Conservation (phyloP, 1,284 basidiomycete genomes). For the Omphalotus olearius region DNA sequence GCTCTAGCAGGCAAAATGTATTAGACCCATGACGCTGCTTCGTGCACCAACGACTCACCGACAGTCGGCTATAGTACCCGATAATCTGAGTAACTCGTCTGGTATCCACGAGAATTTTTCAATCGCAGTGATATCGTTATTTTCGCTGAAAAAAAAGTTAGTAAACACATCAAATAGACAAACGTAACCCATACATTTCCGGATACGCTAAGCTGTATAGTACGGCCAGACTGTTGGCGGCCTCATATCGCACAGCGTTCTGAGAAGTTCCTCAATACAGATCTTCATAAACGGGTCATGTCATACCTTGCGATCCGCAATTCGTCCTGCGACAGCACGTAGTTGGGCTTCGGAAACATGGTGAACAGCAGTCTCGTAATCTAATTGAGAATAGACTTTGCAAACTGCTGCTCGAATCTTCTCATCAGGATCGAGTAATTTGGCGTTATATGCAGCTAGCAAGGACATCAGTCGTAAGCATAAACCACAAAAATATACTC, state of each 20-base stretch:
- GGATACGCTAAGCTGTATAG: slow-evolving; percentile 82
- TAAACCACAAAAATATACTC: slow-evolving; percentile 13
- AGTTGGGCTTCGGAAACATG: slow-evolving; percentile 70
- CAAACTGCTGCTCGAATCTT: slow-evolving; percentile 85
- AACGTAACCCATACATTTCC: slow-evolving; percentile 70
- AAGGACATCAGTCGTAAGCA: slow-evolving; percentile 6
- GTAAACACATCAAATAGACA: neutral
- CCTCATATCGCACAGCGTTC: slow-evolving; percentile 78
- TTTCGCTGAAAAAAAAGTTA: slow-evolving; percentile 54
- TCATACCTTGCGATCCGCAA: slow-evolving; percentile 82
- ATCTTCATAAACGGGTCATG: neutral
- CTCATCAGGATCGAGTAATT: slow-evolving; percentile 87
- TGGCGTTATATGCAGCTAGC: slow-evolving; percentile 55
- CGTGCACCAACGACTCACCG: slow-evolving; percentile 36
- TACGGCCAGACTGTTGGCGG: slow-evolving; percentile 74
- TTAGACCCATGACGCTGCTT: no score
- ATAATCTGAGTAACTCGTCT: slow-evolving; percentile 59
- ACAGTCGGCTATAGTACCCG: slow-evolving; percentile 47
- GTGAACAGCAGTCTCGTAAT: slow-evolving; percentile 89
- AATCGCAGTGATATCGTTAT: slow-evolving; percentile 68
- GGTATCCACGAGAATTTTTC: slow-evolving; percentile 95
- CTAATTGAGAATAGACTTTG: slow-evolving; percentile 77
- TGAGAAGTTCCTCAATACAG: slow-evolving; percentile 25
- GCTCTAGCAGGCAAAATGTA: slow-evolving; percentile 32
- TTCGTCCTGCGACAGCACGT: slow-evolving; percentile 64